Percentiles rank a stretch among this genome's conserved stretches.
Evolutionary conservation across 2,329 filamentous ascomycete genomes (phyloP).

Genomic region (Scytalidium sp.): DNA sequence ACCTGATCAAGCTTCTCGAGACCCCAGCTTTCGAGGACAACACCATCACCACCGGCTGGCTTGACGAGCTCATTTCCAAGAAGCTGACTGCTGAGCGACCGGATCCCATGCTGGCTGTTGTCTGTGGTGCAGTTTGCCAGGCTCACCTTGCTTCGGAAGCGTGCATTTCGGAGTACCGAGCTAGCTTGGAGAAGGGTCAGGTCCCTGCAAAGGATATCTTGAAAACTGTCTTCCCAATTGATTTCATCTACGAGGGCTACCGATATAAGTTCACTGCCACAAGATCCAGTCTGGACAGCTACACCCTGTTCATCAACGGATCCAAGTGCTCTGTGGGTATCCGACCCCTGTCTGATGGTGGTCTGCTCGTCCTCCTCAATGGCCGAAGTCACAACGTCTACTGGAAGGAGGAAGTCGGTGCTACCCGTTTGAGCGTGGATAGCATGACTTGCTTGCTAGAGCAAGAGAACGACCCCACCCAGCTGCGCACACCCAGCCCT

Average conservation of each 20-base stretch:
- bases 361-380: slow-evolving; percentile 83
- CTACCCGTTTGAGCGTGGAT: slow-evolving; percentile 92
- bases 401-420: slow-evolving; percentile 98
- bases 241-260: slow-evolving; percentile 97
- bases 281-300: slow-evolving; percentile 86
- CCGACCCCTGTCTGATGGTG: slow-evolving; percentile 88
- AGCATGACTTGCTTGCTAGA: slow-evolving; percentile 97
- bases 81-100: slow-evolving; percentile 95
- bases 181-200: slow-evolving; percentile 92
- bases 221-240: slow-evolving; percentile 95
- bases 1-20: slow-evolving; percentile 97
- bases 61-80: slow-evolving; percentile 97
- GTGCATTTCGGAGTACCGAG: slow-evolving; percentile 82
- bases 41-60: slow-evolving; percentile 98
- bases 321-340: slow-evolving; percentile 95
- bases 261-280: slow-evolving; percentile 99
- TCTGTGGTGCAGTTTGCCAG: slow-evolving; percentile 92
- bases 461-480: slow-evolving; percentile 98
- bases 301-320: slow-evolving; percentile 98
- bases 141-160: slow-evolving; percentile 91
- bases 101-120: slow-evolving; percentile 88
- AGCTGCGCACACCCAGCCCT: slow-evolving; percentile 89
- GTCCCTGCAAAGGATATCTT: slow-evolving; percentile 95
- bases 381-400: slow-evolving; percentile 97
- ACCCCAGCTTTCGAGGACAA: slow-evolving; percentile 98